Evolutionary conservation across 768 basidiomycete genomes (phyloP).

Genomic region (Amanita phalloides): DNA sequence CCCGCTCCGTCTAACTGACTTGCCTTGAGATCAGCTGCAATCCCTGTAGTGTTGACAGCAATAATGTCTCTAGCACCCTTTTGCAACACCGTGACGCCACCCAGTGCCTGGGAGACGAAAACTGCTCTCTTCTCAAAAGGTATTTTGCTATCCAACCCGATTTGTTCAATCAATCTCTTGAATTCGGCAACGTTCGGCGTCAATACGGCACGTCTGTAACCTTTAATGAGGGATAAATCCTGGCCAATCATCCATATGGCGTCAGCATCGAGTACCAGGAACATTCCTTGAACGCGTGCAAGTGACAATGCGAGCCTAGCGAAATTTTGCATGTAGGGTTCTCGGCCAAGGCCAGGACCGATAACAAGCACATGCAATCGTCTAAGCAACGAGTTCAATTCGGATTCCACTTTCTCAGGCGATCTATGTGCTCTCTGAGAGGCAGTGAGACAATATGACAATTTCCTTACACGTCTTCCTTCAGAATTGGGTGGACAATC

Average conservation of each 20-base stretch:
- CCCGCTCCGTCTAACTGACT: slow-evolving; percentile 34
- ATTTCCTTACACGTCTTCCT: slow-evolving; percentile 45
- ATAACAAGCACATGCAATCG: slow-evolving; percentile 90
- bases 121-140: slow-evolving; percentile 50
- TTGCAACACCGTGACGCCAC: slow-evolving; percentile 83
- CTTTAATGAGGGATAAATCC: slow-evolving; percentile 62
- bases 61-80: slow-evolving; percentile 83
- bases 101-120: slow-evolving; percentile 61
- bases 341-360: slow-evolving; percentile 91
- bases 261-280: slow-evolving; percentile 91
- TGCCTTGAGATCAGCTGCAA: slow-evolving; percentile 31
- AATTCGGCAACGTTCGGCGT: slow-evolving; percentile 97
- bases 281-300: slow-evolving; percentile 69
- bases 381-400: slow-evolving; percentile 58
- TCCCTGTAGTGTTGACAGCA: slow-evolving; percentile 60
- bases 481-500: slow-evolving; percentile 91
- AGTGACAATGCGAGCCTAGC: slow-evolving; percentile 68
- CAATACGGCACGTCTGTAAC: slow-evolving; percentile 79
- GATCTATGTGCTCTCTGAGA: slow-evolving; percentile 24
- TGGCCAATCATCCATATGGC: slow-evolving; percentile 77
- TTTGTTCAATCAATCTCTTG: slow-evolving; percentile 64
- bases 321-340: slow-evolving; percentile 79
- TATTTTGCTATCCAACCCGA: slow-evolving; percentile 49
- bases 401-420: slow-evolving; percentile 32
- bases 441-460: not conserved